Evolutionary conservation across 768 basidiomycete species (phyloP), one percentile per base, ranked within the genome.

Genomic region (Cubamyces lactineus): DNA sequence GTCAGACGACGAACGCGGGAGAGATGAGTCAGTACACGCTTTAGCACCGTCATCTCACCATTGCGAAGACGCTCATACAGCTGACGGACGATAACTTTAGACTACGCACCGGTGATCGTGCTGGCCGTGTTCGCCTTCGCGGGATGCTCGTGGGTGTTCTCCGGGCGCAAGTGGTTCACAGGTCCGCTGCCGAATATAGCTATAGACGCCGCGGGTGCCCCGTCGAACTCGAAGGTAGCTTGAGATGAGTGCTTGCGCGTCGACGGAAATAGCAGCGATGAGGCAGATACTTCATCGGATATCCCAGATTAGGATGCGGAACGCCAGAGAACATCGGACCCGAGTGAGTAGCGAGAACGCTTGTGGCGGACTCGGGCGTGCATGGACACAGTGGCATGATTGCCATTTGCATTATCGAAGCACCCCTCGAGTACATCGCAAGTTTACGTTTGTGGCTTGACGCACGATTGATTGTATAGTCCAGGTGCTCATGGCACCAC

Each of bases 141-240:
- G 0, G 73, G 82, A 1, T 58, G 77, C 6, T 88, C 84, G 5
- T 90, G 88, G 88, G 70, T 85, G 5, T 38, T 85, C 2, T 88
- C 87, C 39, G 88, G 88, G 1, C 81, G 74, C 39, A 83, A 84
- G 53, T 91, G 88, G 88, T 90, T 90, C 75, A 78, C 74, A 21
- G 88, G 88, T 0, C 88, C 87, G n/a, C 75, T 89, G 51, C 74
- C 76, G 61, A 89, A 80, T 59, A 55, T 66, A 28, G 62, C 80
- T 59, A 55, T 66, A 28, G 62, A 61, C 30, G 57, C 15, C 19
- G 45, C 17, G 19, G 6, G 24, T 24, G 19, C 19, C 1, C 4
- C 19, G 19, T 46, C 45, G 4, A 46, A 46, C 8, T 46, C 45
- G 4, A 46, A 46, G 45, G 45, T 23, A 17, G 9, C 23, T 6